phyloP scores from a whole-genome alignment of 257 asterid genomes.

The Lycium barbarum region DNA sequence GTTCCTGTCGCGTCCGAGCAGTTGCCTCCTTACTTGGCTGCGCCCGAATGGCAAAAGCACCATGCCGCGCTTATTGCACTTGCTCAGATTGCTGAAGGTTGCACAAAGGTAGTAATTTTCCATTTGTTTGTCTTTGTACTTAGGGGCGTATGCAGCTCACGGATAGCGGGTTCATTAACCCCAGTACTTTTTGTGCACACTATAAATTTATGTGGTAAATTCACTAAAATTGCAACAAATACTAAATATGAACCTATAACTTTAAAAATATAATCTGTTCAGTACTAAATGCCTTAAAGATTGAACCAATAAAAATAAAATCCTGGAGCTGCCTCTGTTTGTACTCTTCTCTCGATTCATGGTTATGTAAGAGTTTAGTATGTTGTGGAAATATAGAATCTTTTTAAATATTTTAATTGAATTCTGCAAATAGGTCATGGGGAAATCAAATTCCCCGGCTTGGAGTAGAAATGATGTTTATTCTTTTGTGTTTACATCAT shows the following conservation, averaged over 20 bases:
- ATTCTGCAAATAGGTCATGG: background rate
- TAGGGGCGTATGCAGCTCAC: too few relatives aligned
- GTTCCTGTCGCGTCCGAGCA: constrained; percentile 97
- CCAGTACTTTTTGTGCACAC: too few relatives aligned
- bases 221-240: too few relatives aligned
- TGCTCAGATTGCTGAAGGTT: constrained; percentile 98
- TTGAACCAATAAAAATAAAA: too few relatives aligned
- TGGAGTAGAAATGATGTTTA: background rate
- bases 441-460: background rate
- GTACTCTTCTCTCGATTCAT: background rate
- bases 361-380: background rate
- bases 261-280: too few relatives aligned
- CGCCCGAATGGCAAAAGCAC: constrained; percentile 95
- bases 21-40: constrained; percentile 76
- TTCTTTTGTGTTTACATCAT: background rate
- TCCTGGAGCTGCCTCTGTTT: too few relatives aligned
- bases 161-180: too few relatives aligned
- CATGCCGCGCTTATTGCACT: constrained; percentile 95
- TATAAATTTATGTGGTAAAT: too few relatives aligned
- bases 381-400: background rate
- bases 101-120: constrained; percentile 71
- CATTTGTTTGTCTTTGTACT: background rate
- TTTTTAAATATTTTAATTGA: background rate
- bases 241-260: too few relatives aligned
- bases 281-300: too few relatives aligned